A percentile compares a stretch with the other conserved stretches of the same genome.
phyloP scores from a whole-genome alignment of 371 early-diverging fungal species.

The Apophysomyces trapeziformis region DNA sequence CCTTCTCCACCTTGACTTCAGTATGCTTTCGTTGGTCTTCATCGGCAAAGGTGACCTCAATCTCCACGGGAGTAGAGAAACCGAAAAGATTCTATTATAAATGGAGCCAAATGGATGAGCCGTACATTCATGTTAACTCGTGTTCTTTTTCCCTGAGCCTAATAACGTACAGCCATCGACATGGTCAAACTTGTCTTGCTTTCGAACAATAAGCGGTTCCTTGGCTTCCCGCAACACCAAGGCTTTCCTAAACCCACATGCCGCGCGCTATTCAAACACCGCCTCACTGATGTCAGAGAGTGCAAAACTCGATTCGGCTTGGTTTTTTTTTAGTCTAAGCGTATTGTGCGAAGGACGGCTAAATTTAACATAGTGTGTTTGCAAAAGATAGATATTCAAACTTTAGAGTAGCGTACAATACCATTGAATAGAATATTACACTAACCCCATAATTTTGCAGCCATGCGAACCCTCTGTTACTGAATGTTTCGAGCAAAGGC shows the following conservation, averaged over 20 bases:
- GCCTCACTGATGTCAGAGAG: conserved; percentile 4
- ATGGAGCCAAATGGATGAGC: neutral
- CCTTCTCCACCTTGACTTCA: conserved; percentile 91
- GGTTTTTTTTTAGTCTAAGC: too few relatives aligned
- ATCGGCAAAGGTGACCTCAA: conserved; percentile 80
- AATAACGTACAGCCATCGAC: conserved; percentile 48
- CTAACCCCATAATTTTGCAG: too few relatives aligned
- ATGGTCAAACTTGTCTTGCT: conserved; percentile 17
- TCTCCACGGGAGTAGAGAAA: conserved; percentile 85
- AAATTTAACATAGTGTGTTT: too few relatives aligned
- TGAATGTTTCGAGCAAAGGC: too few relatives aligned
- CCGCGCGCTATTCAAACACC: neutral
- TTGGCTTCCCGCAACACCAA: neutral
- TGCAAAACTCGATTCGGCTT: too few relatives aligned
- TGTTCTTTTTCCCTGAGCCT: neutral
- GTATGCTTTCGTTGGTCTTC: conserved; percentile 81
- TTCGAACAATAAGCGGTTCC: conserved; percentile 1
- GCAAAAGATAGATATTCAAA: too few relatives aligned
- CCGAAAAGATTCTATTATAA: conserved; percentile 77
- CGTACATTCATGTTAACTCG: neutral
- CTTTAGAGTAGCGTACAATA: too few relatives aligned
- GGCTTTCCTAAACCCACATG: neutral
- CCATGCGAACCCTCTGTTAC: too few relatives aligned
- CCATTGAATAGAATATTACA: too few relatives aligned
- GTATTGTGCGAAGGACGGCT: too few relatives aligned